Base-by-base conservation (phyloP, 805 yeast species). In the Nakazawaea wyomingensis region DNA sequence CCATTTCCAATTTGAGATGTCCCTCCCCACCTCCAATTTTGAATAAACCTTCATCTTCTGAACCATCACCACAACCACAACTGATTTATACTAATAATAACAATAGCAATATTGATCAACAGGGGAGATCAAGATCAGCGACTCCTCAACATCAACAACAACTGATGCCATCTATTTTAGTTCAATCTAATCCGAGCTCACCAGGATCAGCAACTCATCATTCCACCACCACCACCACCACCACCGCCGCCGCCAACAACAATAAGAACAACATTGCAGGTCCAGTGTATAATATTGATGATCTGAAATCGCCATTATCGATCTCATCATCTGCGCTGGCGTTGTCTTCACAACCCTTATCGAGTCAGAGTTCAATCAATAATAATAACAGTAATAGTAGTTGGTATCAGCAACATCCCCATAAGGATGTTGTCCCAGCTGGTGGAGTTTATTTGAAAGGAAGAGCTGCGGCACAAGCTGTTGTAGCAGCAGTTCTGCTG, bases 11-110 rank as follows among this genome's bases (percentile, higher is more conserved):
- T 54, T 57, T 79, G 43, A 67, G 82, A 47, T 77, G 85, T 50
- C 85, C 86, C 1, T 80, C 85, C 4, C 86, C 87, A n/a, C 85
- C 87, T 1, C 85, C 87, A 6, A 79, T 80, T 42, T 60, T 79
- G 37, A 43, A 43, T 20, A 42, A 36, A 26, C 35, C 37, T 24
- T 24, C 43, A 19, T 17, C 33, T 11, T 16, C 20, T n/a, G 27
- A 16, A 22, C 10, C 20, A 18, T 28, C 7, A 18, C 68, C 54
- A 6, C 57, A 55, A 3, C 46, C 53, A 4, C 54, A 50, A 11
- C 52, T 60, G 10, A 55, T 55, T 21, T 51, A 55, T 38, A 48
- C 50, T 30, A n/a, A 53, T 53, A 33, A 50, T 56, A 13, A 46
- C 49, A 29, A 39, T 35, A 16, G 54, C 55, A 46, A 31, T n/a